Percentiles rank a stretch among this genome's conserved stretches.
phyloP scores from a whole-genome alignment of 148 eudicot species.

The Rhododendron simsii region DNA sequence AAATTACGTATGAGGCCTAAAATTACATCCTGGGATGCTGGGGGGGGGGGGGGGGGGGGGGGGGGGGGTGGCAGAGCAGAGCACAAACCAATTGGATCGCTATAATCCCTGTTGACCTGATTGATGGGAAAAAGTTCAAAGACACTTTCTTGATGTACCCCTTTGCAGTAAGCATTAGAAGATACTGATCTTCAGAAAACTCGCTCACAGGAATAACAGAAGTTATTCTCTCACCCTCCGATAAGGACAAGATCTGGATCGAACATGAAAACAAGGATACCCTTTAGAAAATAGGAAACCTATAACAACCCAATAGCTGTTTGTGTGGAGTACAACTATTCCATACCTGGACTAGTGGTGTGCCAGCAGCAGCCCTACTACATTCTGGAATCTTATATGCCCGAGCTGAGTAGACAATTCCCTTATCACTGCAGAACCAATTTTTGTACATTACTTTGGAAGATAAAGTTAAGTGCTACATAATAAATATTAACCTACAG shows the following conservation, averaged over 20 bases:
- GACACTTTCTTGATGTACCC: constrained; percentile 97
- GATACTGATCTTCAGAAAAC: constrained; percentile 75
- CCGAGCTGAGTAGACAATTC: constrained; percentile 79
- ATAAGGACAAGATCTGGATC: constrained; percentile 71
- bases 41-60: no score
- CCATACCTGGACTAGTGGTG: constrained; percentile 81
- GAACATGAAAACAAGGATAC: constrained; percentile 17
- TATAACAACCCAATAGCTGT: not conserved
- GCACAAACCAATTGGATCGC: constrained; percentile 90
- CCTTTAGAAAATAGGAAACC: constrained; percentile 10
- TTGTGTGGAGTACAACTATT: not conserved
- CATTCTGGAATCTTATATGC: constrained; percentile 98
- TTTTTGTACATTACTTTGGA: not conserved
- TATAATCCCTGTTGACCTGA: constrained; percentile 87
- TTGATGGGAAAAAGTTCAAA: constrained; percentile 77
- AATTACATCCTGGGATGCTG: not conserved
- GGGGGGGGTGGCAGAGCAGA: not conserved
- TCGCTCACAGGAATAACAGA: constrained; percentile 92
- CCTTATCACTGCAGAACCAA: constrained; percentile 68
- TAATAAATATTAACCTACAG: not conserved
- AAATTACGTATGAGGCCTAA: constrained; percentile 12
- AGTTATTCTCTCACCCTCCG: constrained; percentile 92
- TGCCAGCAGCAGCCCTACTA: constrained; percentile 87
- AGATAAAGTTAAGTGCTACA: not conserved
- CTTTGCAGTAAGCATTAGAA: constrained; percentile 84